Percentiles rank a stretch among this genome's conserved stretches.
Evolutionary conservation across 2,329 filamentous ascomycete genomes (phyloP).

Genomic region (Curvularia hawaiiensis): DNA sequence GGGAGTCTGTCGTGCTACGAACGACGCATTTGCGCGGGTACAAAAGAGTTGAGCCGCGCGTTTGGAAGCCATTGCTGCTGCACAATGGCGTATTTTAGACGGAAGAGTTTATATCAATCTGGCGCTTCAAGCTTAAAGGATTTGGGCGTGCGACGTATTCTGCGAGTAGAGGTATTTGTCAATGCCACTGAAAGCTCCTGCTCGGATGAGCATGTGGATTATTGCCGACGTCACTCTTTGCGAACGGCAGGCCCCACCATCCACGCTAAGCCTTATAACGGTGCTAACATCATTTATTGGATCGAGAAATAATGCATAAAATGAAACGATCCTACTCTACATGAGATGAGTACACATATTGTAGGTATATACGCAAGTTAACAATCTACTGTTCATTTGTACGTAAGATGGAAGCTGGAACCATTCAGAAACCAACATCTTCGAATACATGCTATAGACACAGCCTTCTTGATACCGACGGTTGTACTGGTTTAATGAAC

Average conservation of each 20-base stretch:
- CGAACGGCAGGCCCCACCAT: conserved; percentile 10
- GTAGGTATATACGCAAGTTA: too few relatives aligned
- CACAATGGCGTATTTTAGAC: not conserved
- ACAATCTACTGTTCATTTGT: too few relatives aligned
- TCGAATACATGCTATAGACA: not conserved
- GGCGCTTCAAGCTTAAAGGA: not conserved
- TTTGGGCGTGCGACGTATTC: not conserved
- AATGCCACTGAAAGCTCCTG: conserved; percentile 12
- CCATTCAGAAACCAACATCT: too few relatives aligned
- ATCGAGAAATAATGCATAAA: too few relatives aligned
- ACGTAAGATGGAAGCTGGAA: too few relatives aligned
- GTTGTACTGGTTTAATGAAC: not conserved
- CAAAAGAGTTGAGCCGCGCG: conserved; percentile 20
- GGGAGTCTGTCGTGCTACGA: conserved; percentile 13
- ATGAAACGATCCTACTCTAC: too few relatives aligned
- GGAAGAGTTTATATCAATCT: not conserved
- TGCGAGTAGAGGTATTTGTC: not conserved
- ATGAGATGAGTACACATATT: too few relatives aligned
- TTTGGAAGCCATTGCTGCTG: conserved; percentile 27
- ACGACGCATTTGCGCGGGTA: conserved; percentile 17
- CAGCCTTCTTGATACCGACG: not conserved
- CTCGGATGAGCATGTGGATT: conserved; percentile 25
- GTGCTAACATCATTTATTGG: not conserved
- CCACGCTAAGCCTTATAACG: conserved; percentile 13
- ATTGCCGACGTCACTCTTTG: conserved; percentile 32